Percentiles rank a stretch among this genome's conserved stretches.
Evolutionary conservation across 441 rosid genomes (phyloP).

Genomic region (Hypseocharis bilobata): DNA sequence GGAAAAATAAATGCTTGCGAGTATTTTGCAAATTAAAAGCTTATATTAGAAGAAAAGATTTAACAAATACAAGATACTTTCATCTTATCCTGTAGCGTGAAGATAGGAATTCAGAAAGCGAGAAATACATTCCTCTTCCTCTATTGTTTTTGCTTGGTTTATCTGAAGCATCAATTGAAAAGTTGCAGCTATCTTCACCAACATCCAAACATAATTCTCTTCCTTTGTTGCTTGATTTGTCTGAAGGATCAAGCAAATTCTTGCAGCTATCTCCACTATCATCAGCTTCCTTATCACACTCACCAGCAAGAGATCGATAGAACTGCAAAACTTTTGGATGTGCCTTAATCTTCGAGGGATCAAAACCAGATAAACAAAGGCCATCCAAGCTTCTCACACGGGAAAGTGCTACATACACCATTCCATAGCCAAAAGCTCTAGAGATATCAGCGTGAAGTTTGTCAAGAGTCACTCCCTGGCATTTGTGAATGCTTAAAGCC

Average conservation of each 20-base stretch:
- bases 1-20: too few species aligned
- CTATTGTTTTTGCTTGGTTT: not conserved
- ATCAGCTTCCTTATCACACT: not conserved
- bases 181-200: not conserved
- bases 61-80: not conserved
- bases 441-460: conserved; percentile 27
- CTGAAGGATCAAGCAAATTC: not conserved
- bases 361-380: conserved; percentile 28
- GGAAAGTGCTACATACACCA: conserved; percentile 34
- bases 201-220: too few species aligned
- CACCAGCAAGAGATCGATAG: conserved; percentile 13
- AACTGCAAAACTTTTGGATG: conserved; percentile 31
- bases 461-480: conserved; percentile 36
- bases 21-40: not conserved
- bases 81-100: not conserved
- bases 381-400: conserved; percentile 17
- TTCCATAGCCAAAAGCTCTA: conserved; percentile 30
- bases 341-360: conserved; percentile 26
- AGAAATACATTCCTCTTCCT: not conserved
- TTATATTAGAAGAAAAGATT: not conserved
- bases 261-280: not conserved
- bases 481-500: conserved; percentile 30
- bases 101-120: too few species aligned
- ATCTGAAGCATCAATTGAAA: not conserved
- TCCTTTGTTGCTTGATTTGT: not conserved